Conservation (phyloP, 177 flowering plant species). For the Telopea speciosissima region DNA sequence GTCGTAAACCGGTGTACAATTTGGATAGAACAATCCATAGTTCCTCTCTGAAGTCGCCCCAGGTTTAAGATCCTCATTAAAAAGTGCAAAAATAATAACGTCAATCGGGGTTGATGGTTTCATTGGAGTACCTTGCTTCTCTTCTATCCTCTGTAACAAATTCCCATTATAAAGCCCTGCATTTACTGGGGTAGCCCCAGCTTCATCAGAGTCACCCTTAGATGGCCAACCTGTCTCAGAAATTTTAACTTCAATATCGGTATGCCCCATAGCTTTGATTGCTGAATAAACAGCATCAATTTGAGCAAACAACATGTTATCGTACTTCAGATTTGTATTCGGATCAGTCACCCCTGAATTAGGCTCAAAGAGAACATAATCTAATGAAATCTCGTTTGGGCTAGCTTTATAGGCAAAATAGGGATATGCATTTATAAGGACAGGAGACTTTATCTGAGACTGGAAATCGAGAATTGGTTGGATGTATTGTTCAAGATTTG, state of each 20-base stretch:
- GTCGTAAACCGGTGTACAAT: conserved; percentile 68
- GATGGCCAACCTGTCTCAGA: conserved; percentile 99
- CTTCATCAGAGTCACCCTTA: conserved; percentile 72
- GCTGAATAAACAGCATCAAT: conserved; percentile 87
- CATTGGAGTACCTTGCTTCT: conserved; percentile 70
- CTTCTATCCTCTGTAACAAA: conserved; percentile 42
- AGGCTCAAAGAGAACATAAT: conserved; percentile 73
- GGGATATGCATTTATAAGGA: conserved; percentile 84
- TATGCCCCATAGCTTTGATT: conserved; percentile 66
- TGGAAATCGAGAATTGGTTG: conserved; percentile 59
- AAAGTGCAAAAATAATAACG: conserved; percentile 74
- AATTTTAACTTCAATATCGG: conserved; percentile 61
- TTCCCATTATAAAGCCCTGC: conserved; percentile 77
- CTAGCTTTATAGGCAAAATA: conserved; percentile 75
- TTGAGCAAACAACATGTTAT: conserved; percentile 93
- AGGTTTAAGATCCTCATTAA: conserved; percentile 82
- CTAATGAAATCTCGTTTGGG: conserved; percentile 45
- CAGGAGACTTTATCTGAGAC: conserved; percentile 56
- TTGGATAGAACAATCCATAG: conserved; percentile 79
- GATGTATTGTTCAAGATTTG: conserved; percentile 44
- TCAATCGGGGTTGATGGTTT: conserved; percentile 65
- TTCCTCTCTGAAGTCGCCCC: conserved; percentile 94
- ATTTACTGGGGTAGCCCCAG: conserved; percentile 72
- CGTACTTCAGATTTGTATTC: conserved; percentile 59
- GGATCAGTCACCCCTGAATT: conserved; percentile 56